These are phyloP conservation scores for Colletotrichum simmondsii DNA, from an alignment of 2,329 filamentous ascomycete species.

Conservation along the genomic window DNA sequence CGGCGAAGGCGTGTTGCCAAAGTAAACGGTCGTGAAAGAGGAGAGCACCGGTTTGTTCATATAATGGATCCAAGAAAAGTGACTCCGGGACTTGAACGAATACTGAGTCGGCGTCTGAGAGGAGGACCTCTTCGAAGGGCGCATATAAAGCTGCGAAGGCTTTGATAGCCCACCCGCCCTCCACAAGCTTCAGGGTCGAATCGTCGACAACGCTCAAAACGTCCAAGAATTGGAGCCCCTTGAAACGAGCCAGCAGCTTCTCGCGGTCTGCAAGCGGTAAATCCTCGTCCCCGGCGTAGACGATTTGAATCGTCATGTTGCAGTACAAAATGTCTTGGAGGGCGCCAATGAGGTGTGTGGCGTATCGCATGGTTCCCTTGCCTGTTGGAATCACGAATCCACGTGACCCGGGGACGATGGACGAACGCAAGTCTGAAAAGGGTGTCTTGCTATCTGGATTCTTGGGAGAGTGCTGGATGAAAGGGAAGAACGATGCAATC, in stretches of 20 bases:
- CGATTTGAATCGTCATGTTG: slow-evolving; percentile 46
- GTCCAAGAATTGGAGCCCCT: slow-evolving; percentile 45
- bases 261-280: slow-evolving; percentile 39
- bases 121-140: slow-evolving; percentile 47
- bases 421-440: slow-evolving; percentile 33
- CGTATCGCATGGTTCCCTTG: slow-evolving; percentile 44
- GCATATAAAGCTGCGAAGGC: slow-evolving; percentile 50
- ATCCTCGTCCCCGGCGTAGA: slow-evolving; percentile 48
- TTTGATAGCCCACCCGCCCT: slow-evolving; percentile 53
- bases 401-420: slow-evolving; percentile 36
- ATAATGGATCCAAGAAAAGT: slow-evolving; percentile 45
- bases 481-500: neutral
- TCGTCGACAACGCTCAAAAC: slow-evolving; percentile 46
- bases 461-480: neutral
- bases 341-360: slow-evolving; percentile 46
- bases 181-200: slow-evolving; percentile 38
- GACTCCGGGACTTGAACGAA: slow-evolving; percentile 48
- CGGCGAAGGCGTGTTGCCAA: slow-evolving; percentile 46
- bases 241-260: slow-evolving; percentile 36
- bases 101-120: slow-evolving; percentile 52
- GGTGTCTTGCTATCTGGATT: slow-evolving; percentile 27
- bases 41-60: slow-evolving; percentile 43
- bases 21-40: slow-evolving; percentile 54
- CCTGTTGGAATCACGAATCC: slow-evolving; percentile 50
- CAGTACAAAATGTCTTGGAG: slow-evolving; percentile 43